These are phyloP conservation scores for Syncephalastrum racemosum DNA, from an alignment of 371 early-diverging fungal genomes.

Conservation along the genomic window DNA sequence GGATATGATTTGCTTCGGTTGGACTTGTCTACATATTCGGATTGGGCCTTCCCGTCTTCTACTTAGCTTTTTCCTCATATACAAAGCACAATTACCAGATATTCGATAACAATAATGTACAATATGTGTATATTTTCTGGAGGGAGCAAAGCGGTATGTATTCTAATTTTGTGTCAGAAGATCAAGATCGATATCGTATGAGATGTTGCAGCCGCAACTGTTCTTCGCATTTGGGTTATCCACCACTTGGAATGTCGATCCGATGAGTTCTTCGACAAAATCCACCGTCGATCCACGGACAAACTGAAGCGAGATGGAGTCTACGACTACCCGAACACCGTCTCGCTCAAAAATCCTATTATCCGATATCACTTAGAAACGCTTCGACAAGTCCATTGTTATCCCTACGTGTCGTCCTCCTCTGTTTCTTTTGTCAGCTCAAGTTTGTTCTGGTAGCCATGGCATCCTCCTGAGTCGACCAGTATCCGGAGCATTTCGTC, in stretches of 20 bases:
- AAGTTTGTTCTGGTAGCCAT: conserved; percentile 93
- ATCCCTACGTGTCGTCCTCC: conserved; percentile 73
- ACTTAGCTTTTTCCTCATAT: too few species aligned
- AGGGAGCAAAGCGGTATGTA: neutral
- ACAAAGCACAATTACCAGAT: too few species aligned
- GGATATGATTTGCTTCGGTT: too few species aligned
- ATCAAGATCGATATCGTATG: conserved; percentile 55
- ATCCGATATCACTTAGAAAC: neutral
- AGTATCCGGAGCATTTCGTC: conserved; percentile 68
- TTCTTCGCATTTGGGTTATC: conserved; percentile 90
- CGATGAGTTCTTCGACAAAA: conserved; percentile 91
- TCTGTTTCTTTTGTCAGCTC: conserved; percentile 72
- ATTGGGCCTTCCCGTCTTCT: too few species aligned
- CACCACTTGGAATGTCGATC: conserved; percentile 87
- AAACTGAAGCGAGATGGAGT: conserved; percentile 80
- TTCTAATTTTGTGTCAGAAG: conserved; percentile 36
- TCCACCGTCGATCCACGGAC: conserved; percentile 87
- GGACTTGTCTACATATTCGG: too few species aligned
- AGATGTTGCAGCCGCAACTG: conserved; percentile 89
- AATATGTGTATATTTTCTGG: too few species aligned
- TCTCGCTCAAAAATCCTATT: conserved; percentile 78
- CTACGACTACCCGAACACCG: conserved; percentile 82
- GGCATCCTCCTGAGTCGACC: conserved; percentile 94
- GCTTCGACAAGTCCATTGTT: neutral
- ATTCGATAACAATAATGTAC: too few species aligned